Evolutionary conservation across 257 asterid genomes (phyloP).

Genomic region (Nicotiana sylvestris): DNA sequence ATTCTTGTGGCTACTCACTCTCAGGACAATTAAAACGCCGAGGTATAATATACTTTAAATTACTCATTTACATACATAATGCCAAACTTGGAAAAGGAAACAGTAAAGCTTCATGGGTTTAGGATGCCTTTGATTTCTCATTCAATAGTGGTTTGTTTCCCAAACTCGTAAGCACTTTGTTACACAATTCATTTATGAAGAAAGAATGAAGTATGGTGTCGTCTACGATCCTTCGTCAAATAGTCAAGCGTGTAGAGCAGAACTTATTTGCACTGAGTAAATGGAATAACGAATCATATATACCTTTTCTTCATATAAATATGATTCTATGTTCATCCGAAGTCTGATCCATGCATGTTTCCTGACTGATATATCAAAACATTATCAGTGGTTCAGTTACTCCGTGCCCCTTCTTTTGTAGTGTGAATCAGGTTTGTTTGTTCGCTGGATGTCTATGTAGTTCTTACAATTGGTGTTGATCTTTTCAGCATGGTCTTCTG

Average conservation of each 20-base stretch:
- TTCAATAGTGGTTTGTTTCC: conserved; percentile 5
- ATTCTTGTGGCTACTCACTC: background rate
- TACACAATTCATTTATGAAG: background rate
- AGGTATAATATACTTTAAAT: background rate
- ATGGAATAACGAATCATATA: background rate
- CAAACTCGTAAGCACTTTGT: background rate
- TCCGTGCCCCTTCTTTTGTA: background rate
- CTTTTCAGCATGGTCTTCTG: background rate
- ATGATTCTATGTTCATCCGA: background rate
- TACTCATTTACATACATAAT: background rate
- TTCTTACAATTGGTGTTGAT: background rate
- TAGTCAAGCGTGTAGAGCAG: background rate
- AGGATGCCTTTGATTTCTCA: conserved; percentile 5
- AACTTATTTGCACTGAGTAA: background rate
- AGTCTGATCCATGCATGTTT: background rate
- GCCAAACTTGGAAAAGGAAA: background rate
- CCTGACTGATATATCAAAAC: background rate
- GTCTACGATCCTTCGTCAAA: background rate
- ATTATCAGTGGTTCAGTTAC: background rate
- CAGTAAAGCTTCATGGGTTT: background rate
- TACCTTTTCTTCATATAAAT: background rate
- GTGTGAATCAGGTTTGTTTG: background rate
- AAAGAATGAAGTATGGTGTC: background rate
- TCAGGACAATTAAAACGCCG: background rate
- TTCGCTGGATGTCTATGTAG: background rate